These are phyloP conservation scores for Amylocarpus encephaloides DNA, from an alignment of 2,329 filamentous ascomycete species.

Conservation along the genomic window DNA sequence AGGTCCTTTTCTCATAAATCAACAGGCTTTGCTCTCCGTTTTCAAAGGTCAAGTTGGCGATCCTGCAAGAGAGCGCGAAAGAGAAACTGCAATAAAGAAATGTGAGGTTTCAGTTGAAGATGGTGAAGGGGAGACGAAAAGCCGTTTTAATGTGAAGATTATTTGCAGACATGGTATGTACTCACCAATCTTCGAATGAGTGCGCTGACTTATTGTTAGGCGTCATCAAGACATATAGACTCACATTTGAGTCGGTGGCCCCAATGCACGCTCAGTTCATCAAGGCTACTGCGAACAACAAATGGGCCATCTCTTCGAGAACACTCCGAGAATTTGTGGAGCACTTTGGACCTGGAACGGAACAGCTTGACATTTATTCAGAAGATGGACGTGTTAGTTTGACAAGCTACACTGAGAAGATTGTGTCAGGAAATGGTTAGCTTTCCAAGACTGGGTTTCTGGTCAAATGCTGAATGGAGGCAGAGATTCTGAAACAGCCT, in stretches of 20 bases:
- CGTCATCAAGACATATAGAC: constrained; percentile 68
- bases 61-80: constrained; percentile 56
- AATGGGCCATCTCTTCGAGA: constrained; percentile 66
- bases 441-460: not conserved
- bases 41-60: constrained; percentile 65
- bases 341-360: constrained; percentile 73
- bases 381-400: constrained; percentile 65
- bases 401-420: constrained; percentile 76
- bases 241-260: constrained; percentile 69
- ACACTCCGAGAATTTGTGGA: constrained; percentile 71
- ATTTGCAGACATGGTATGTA: constrained; percentile 62
- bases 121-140: constrained; percentile 58
- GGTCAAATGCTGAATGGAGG: constrained; percentile 9
- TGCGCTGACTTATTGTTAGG: constrained; percentile 36
- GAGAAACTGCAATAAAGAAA: constrained; percentile 63
- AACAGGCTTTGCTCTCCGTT: constrained; percentile 61
- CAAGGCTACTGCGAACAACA: constrained; percentile 56
- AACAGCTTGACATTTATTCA: constrained; percentile 72
- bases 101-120: constrained; percentile 72
- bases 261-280: constrained; percentile 74
- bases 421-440: constrained; percentile 58
- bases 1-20: not conserved
- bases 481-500: constrained; percentile 72
- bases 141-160: constrained; percentile 68
- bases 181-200: not conserved